These are phyloP conservation scores for Tolypocladium endophyticum DNA, from an alignment of 2,329 filamentous ascomycete species.

Conservation along the genomic window DNA sequence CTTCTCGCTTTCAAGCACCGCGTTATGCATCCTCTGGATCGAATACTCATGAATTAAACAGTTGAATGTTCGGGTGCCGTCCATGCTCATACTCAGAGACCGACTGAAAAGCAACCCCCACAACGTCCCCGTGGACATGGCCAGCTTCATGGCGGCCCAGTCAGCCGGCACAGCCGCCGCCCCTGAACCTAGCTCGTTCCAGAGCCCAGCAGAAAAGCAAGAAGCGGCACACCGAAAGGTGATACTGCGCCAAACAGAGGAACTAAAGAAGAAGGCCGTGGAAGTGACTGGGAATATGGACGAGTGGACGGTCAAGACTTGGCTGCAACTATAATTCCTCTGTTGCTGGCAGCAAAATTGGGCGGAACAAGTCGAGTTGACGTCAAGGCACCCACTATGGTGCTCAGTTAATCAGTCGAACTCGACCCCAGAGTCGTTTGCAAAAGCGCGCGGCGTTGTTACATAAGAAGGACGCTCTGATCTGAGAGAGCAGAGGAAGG, in stretches of 20 bases:
- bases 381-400: not conserved
- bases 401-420: not conserved
- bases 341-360: not conserved
- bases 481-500: not conserved
- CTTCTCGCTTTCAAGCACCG: not conserved
- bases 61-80: constrained; percentile 47
- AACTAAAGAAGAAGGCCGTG: constrained; percentile 6
- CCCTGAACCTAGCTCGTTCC: not conserved
- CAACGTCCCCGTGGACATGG: not conserved
- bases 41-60: constrained; percentile 11
- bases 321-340: constrained; percentile 3
- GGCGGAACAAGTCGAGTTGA: not conserved
- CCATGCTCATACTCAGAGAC: constrained; percentile 48
- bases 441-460: not conserved
- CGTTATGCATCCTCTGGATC: not conserved
- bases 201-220: not conserved
- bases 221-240: constrained; percentile 4
- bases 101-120: constrained; percentile 4
- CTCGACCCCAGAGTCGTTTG: not conserved
- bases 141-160: not conserved
- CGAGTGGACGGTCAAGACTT: constrained; percentile 7
- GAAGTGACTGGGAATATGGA: constrained; percentile 4
- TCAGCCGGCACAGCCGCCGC: not conserved
- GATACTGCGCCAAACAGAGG: constrained; percentile 5
- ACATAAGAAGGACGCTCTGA: not conserved